Base-by-base conservation (phyloP, 495 filamentous ascomycete species). In the Lentithecium fluviatile region DNA sequence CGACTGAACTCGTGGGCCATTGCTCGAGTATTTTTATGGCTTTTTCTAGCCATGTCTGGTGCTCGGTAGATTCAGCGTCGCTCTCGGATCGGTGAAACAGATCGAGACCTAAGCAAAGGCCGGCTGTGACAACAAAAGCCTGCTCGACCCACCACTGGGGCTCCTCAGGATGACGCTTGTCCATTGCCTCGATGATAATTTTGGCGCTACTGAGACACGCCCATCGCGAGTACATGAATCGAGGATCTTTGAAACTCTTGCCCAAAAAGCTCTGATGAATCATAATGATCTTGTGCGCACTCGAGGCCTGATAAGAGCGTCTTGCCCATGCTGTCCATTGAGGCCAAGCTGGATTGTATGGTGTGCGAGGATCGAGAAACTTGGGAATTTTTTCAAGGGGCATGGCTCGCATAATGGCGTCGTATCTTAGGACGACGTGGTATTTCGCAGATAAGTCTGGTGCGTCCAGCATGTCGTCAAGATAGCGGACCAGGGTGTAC, bases 71-170 rank as follows among this genome's bases (percentile, higher is more conserved):
- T 62, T 77, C 74, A 6, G 56, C 62, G n/a, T 75, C 70, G 43
- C 62, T 49, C 5, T 52, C 63, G 10, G 69, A 56, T 11, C 71
- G 69, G 59, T 77, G 71, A 34, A 77, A 74, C 13, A 77, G 69
- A 53, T 79, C 77, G 12, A 79, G 61, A n/a, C 69, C 70, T 24
- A 79, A 29, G 24, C 74, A 76, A 7, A 78, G 75, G 20, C 64
- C 78, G 0, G 81, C 79, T 23, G 80, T 79, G 25, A 82, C 76
- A n/a, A 78, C 76, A 56, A 82, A 80, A 8, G 80, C 79, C 59
- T 63, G 77, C 42, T 76, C 73, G 21, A 74, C 74, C 75, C 75
- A 79, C 12, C 77, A 50, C n/a, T 76, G 66, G 8, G 76, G 76
- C 11, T 73, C 73, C 2, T 70, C 67, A 13, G 72, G 66, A 10